Evolutionary conservation across 108 stramenopile genomes (phyloP), one percentile per base, ranked within the genome.

Genomic region (Nitzschia sp.): DNA sequence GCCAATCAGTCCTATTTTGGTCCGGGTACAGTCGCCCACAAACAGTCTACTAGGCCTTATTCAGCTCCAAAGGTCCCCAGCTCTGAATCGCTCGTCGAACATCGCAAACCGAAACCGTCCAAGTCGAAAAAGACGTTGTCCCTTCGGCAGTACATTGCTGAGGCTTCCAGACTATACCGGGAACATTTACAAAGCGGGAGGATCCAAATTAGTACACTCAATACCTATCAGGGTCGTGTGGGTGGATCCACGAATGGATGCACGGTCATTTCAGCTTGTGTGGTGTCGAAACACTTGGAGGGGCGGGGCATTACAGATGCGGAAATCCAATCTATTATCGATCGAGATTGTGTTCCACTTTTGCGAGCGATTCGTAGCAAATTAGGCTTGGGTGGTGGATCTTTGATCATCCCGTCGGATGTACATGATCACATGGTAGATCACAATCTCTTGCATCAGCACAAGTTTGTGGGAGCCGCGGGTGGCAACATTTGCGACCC

Each of bases 371-470:
- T 95, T 30, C 84, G 95, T 31, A 56, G 66, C 15, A 95, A 93
- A 71, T 65, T 90, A 26, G 90, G 86, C 47, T 77, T 95, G 54
- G 78, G 78, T 54, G 55, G 75, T 23, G 71, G 76, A 64, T 87
- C 92, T n/a, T 77, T 95, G 13, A 95, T 95, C 25, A 89, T 95
- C 66, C 95, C 95, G 6, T 85, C 83, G 26, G 95, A 95, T 76
- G 95, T 95, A 28, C 95, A 95, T 75, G 95, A 95, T 74, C 85
- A 92, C 69, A 68, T 95, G 53, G 92, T 95, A 0, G 95, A 95
- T 81, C 66, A 84, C 36, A 80, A 89, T 36, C 68, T 95, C 9
- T 73, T 95, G 55, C 71, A 71, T 25, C 95, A 93, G 66, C 79
- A 92, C 59, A 83, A 79, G 57, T 95, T 95, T 80, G 90, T 87